Percentiles rank a stretch among this genome's conserved stretches.
Evolutionary conservation across 106 monocot species (phyloP).

Genomic region (Dendrobium chrysotoxum): DNA sequence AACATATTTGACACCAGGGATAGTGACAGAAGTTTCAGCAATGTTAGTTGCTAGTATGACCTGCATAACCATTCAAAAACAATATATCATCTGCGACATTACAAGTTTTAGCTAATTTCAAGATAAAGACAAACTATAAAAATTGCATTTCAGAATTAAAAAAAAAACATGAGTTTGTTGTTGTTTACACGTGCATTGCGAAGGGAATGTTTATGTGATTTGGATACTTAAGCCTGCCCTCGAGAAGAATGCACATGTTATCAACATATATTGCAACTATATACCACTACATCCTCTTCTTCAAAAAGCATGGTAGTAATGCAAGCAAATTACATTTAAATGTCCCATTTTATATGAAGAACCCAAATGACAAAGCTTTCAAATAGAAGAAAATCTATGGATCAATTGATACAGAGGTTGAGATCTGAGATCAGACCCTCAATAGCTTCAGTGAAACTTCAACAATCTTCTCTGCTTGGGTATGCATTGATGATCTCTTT

Average conservation of each 20-base stretch:
- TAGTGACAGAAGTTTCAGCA: slow-evolving; percentile 97
- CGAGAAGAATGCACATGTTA: background rate
- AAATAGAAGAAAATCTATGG: background rate
- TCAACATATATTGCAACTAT: background rate
- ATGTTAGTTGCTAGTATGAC: slow-evolving; percentile 97
- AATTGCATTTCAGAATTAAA: background rate
- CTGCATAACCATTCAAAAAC: slow-evolving; percentile 15
- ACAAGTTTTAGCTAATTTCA: background rate
- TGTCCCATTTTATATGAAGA: background rate
- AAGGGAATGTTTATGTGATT: background rate
- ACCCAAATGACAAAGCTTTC: background rate
- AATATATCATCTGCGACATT: background rate
- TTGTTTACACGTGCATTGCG: too few species aligned
- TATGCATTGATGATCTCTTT: background rate
- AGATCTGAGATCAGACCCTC: background rate
- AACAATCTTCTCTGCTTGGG: background rate
- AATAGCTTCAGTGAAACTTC: background rate
- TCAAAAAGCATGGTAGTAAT: background rate
- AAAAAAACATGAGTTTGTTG: background rate
- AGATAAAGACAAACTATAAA: background rate
- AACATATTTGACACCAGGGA: slow-evolving; percentile 95
- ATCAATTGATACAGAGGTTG: background rate
- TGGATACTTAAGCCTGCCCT: background rate
- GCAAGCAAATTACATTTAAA: background rate
- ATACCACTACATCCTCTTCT: background rate